Evolutionary conservation across 306 rosid species (phyloP).

Genomic region (Astragalus glycyphyllos): DNA sequence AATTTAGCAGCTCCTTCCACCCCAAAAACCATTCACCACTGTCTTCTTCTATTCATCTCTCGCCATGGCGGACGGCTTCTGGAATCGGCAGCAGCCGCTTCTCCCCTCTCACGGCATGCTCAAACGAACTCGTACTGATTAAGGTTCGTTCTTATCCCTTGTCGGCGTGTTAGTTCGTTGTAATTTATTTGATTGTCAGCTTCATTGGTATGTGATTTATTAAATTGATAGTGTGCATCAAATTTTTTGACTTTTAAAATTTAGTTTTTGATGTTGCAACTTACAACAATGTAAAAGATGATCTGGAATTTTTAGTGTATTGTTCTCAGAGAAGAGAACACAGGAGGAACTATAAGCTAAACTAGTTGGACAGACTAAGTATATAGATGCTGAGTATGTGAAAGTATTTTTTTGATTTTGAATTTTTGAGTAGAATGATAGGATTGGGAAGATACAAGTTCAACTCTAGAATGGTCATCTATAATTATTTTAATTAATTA

Average conservation of each 20-base stretch:
- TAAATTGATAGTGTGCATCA: neutral
- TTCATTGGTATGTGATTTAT: neutral
- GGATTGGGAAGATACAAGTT: neutral
- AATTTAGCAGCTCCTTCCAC: constrained; percentile 1
- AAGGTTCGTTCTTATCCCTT: constrained; percentile 52
- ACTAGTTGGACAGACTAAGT: neutral
- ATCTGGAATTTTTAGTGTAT: neutral
- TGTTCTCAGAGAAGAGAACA: neutral
- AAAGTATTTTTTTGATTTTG: constrained; percentile 6
- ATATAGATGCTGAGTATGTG: neutral
- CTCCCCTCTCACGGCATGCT: constrained; percentile 54
- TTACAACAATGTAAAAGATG: no score
- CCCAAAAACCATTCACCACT: neutral
- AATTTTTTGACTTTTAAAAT: neutral
- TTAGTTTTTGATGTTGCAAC: neutral
- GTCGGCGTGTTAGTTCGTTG: neutral
- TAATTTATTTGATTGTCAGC: neutral
- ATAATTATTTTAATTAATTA: neutral
- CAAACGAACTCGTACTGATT: constrained; percentile 75
- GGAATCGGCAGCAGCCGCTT: constrained; percentile 69
- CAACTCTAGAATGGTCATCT: neutral
- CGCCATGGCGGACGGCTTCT: constrained; percentile 71
- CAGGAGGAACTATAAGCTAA: neutral
- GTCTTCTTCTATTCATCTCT: neutral
- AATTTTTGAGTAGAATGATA: neutral